Evolutionary conservation across 2,329 filamentous ascomycete genomes (phyloP), one percentile per base, ranked within the genome.

Genomic region (Neofusicoccum laricinum): DNA sequence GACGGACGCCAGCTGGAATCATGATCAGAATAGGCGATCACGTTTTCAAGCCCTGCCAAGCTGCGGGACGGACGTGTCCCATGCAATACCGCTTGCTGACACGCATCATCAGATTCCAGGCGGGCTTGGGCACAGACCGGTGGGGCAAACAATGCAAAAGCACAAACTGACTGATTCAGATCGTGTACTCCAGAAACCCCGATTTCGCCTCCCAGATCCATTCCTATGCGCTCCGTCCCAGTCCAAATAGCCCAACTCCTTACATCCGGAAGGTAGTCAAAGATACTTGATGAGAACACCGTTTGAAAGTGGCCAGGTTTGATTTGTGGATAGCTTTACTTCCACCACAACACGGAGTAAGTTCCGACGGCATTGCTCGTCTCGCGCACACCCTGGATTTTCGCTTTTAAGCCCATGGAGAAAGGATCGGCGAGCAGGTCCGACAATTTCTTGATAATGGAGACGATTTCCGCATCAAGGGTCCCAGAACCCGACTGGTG

Each of bases 381-480:
- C 40, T 63, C 61, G 41, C 62, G 62, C 68, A 69, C 72, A 34
- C 69, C 71, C 14, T 68, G 68, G 61, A 71, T 68, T 2, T 61
- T 65, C 1, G 58, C 41, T 34, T 69, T 34, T 55, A 75, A 72
- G 63, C 72, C 75, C 32, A 75, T 67, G 8, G 75, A 75, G 59
- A 76, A 77, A 6, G 75, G 75, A 65, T 77, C 74, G 1, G 68
- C 72, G 2, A 77, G 69, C 21, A 77, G 66, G 4, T 68, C 25
- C 1, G 71, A 73, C 14, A 77, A 66, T 66, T 75, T 76, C 65
- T 74, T 72, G 1, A 71, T 71, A n/a, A 76, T 73, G 0, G 74
- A 72, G 2, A 70, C 71, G 67, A 77, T 72, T 59, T 77, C 74
- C 30, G 68, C 65, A 64, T 69, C 63, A 15, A 51, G 48, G 3